Conservation (phyloP, 2,329 filamentous ascomycete genomes). For the Colletotrichum limetticola region DNA sequence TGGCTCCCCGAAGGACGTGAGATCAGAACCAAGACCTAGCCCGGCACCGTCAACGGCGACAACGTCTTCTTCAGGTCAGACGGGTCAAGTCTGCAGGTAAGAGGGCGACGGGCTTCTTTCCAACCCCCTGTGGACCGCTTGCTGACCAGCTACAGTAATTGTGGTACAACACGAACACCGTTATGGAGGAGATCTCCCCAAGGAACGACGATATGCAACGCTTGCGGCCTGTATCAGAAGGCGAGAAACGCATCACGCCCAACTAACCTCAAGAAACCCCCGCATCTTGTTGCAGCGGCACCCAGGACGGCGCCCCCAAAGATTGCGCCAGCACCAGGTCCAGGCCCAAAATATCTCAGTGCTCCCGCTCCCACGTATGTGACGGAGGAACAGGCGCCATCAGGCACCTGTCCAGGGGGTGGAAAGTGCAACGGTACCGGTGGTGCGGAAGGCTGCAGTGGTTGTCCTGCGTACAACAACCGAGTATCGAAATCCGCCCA, state of each 20-base stretch:
- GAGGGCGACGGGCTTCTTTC: neutral
- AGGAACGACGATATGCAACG: conserved; percentile 96
- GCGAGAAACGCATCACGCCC: conserved; percentile 91
- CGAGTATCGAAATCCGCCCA: conserved; percentile 88
- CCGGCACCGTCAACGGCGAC: conserved; percentile 25
- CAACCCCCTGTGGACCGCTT: neutral
- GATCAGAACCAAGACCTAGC: conserved; percentile 25
- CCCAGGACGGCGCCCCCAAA: conserved; percentile 56
- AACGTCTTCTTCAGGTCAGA: conserved; percentile 48
- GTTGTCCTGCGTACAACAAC: conserved; percentile 98
- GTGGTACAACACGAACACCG: conserved; percentile 91
- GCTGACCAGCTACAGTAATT: conserved; percentile 75
- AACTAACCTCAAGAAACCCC: conserved; percentile 86
- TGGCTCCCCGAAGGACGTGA: conserved; percentile 22
- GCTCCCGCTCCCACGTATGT: conserved; percentile 75
- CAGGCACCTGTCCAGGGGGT: conserved; percentile 94
- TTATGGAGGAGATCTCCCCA: conserved; percentile 94
- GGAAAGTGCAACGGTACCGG: conserved; percentile 97
- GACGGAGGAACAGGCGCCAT: conserved; percentile 76
- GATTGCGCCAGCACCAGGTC: conserved; percentile 43
- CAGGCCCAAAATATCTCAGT: conserved; percentile 53
- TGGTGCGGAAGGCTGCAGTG: conserved; percentile 92
- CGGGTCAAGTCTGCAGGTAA: conserved; percentile 79
- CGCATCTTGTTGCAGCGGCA: conserved; percentile 58
- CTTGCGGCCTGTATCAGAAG: conserved; percentile 94